These are phyloP conservation scores for Exidia glandulosa DNA, from an alignment of 768 basidiomycete species.

Conservation along the genomic window DNA sequence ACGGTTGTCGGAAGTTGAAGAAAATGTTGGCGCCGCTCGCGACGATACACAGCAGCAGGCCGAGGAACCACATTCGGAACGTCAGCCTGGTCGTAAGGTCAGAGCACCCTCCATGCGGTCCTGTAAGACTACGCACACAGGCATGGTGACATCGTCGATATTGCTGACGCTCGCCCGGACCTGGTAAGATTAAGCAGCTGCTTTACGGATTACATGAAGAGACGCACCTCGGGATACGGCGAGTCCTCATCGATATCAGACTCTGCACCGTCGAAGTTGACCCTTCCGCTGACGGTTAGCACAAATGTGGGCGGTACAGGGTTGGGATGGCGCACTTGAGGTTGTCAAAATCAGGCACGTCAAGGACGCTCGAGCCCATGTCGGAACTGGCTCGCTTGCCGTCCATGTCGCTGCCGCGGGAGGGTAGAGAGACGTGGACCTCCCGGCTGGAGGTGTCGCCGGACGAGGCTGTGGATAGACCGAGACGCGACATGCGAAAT, in stretches of 20 bases:
- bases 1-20: constrained; percentile 33
- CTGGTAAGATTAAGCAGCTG: constrained; percentile 8
- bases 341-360: constrained; percentile 2
- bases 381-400: constrained; percentile 1
- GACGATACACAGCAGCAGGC: constrained; percentile 25
- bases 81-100: constrained; percentile 16
- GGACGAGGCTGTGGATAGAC: not conserved
- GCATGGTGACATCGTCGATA: constrained; percentile 39
- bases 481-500: constrained; percentile 1
- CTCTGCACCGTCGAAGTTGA: not conserved
- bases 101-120: not conserved
- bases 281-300: not conserved
- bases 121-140: constrained; percentile 13
- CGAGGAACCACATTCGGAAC: constrained; percentile 29
- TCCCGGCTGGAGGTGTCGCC: constrained; percentile 1
- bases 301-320: not conserved
- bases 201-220: constrained; percentile 10
- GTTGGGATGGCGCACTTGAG: not conserved
- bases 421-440: constrained; percentile 4
- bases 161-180: constrained; percentile 37
- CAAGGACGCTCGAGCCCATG: not conserved
- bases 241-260: constrained; percentile 27
- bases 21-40: constrained; percentile 28
- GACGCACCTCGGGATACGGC: constrained; percentile 35
- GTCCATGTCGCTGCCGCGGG: not conserved